Base-by-base conservation (phyloP, 2,329 filamentous ascomycete species). In the Ceratocystiopsis brevicomis region DNA sequence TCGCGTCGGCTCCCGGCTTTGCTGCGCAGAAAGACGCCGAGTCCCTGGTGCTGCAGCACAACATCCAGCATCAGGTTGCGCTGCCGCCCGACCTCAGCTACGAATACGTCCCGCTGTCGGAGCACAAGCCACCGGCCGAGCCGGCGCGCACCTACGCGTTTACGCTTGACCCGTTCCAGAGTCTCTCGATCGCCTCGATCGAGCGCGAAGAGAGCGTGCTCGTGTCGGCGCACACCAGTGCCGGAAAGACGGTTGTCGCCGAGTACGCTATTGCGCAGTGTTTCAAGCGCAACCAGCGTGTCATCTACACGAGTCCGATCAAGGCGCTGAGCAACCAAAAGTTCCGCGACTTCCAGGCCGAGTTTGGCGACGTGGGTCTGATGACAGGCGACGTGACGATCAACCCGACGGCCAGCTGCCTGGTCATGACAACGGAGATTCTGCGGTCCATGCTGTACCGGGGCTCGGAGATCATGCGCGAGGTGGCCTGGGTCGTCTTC, bases 401-500 rank as follows among this genome's bases (percentile, higher is more conserved):
- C 62, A 98, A 98, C 59, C 92, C 92, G 4, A 96, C 90, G 4
- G 90, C 90, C 14, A 96, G 87, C 47, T 98, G 90, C 59, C 67
- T 98, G 46, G 90, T 98, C 55, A 98, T 98, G 90, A 98, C 90
- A 1, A 98, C 90, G 0, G 90, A 98, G 66, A 98, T 98, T 85
- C 62, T 98, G 57, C 81, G 90, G 40, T 96, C 88, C 16, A 98
- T 98, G 90, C 60, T 98, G 62, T 98, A 98, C 61, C 76, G 90
- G 52, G 90, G 90, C 47, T 96, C 90, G 0, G 90, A 98, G 64
- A 96, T 98, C 51, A 98, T 98, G 88, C 85, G 90, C 52, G 90
- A 98, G 65, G 92, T 98, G 2, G 87, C 82, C 14, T 98, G 90
- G 90, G 92, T 98, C 2, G 69, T 98, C 2, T 98, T 98, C 53